These are phyloP conservation scores for Posidonia oceanica DNA, from an alignment of 116 monocot species.

Conservation along the genomic window DNA sequence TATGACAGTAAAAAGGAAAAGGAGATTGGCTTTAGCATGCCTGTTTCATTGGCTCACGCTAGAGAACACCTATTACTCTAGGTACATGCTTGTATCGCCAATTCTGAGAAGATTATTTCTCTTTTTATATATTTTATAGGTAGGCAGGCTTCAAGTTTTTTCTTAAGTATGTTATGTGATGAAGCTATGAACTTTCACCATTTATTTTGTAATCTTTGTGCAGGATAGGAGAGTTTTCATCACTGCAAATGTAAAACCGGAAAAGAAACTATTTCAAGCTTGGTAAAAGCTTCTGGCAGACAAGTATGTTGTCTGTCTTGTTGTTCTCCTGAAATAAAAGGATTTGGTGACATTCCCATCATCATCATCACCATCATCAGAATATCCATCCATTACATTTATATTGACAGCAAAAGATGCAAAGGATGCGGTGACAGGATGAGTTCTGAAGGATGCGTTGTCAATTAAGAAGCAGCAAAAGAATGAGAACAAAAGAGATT, in stretches of 20 bases:
- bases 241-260: constrained; percentile 68
- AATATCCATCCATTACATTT: neutral
- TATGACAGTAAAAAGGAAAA: constrained; percentile 97
- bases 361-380: neutral
- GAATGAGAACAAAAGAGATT: too few species aligned
- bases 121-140: neutral
- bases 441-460: too few species aligned
- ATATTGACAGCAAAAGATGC: too few species aligned
- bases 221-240: constrained; percentile 77
- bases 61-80: constrained; percentile 48
- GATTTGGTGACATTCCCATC: neutral
- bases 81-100: constrained; percentile 22
- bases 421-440: too few species aligned
- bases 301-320: constrained; percentile 36
- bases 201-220: constrained; percentile 7
- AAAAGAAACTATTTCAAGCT: constrained; percentile 46
- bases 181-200: too few species aligned
- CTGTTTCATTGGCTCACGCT: constrained; percentile 58
- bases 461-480: too few species aligned
- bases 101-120: neutral
- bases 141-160: neutral
- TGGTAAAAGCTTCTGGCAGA: constrained; percentile 67
- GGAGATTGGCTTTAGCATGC: constrained; percentile 86
- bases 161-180: neutral
- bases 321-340: neutral